Percentiles rank a stretch among this genome's conserved stretches.
Evolutionary conservation across 345 rosid species (phyloP).

Genomic region (Eucalyptus cloeziana): DNA sequence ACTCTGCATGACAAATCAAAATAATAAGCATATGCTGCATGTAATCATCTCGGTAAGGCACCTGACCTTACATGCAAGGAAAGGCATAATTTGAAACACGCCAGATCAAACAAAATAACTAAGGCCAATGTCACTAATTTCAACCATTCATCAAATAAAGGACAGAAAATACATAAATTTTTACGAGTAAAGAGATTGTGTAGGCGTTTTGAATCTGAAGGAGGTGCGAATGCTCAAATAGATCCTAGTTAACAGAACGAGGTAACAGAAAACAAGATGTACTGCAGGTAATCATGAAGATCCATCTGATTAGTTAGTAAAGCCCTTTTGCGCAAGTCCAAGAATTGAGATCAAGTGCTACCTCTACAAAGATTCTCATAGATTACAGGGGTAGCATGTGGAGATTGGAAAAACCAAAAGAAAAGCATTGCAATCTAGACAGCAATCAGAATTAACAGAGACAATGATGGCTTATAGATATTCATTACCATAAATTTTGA

Average conservation of each 20-base stretch:
- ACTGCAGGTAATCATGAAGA: not conserved
- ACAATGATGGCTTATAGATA: not conserved
- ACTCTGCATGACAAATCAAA: conserved; percentile 35
- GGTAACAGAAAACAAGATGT: not conserved
- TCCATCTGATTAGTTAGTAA: not conserved
- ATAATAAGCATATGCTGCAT: not conserved
- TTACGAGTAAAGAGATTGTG: not conserved
- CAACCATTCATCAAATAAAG: not conserved
- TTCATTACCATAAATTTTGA: not conserved
- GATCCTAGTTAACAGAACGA: not conserved
- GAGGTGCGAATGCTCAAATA: not conserved
- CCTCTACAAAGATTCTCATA: not conserved
- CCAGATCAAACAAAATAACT: not conserved
- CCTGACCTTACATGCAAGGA: not conserved
- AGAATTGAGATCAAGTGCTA: not conserved
- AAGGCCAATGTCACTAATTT: not conserved
- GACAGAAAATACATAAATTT: not conserved
- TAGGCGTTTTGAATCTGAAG: not conserved
- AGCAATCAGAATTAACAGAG: not conserved
- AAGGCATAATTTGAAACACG: not conserved
- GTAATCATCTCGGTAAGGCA: not conserved
- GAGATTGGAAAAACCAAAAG: not conserved
- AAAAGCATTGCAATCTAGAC: not conserved
- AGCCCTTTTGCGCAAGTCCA: not conserved
- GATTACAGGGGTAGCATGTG: not conserved